These are phyloP conservation scores for Fomitopsis palustris DNA, from an alignment of 1,284 basidiomycete genomes.

Conservation along the genomic window DNA sequence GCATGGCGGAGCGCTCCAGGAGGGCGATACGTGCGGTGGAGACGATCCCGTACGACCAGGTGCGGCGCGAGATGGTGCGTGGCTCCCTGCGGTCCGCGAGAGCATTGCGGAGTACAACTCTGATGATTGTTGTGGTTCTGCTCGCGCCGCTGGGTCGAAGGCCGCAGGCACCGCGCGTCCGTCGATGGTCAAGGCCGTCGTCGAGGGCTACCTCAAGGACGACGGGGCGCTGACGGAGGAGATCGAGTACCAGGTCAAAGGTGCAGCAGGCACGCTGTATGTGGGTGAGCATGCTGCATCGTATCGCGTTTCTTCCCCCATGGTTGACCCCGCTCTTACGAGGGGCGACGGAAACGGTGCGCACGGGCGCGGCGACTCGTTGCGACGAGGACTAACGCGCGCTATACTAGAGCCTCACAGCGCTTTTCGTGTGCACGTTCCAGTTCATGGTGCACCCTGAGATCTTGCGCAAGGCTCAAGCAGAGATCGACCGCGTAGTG, in stretches of 20 bases:
- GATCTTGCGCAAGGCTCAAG: conserved; percentile 24
- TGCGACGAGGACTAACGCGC: neutral
- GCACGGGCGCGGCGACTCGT: too few relatives aligned
- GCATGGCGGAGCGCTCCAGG: conserved; percentile 15
- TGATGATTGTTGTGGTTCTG: neutral
- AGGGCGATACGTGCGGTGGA: conserved; percentile 15
- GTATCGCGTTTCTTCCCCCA: neutral
- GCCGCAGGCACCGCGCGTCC: conserved; percentile 19
- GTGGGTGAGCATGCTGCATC: conserved; percentile 12
- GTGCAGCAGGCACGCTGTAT: conserved; percentile 21
- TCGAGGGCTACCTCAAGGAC: conserved; percentile 18
- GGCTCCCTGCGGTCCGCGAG: conserved; percentile 15
- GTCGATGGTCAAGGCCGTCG: conserved; percentile 18
- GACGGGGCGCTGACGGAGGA: conserved; percentile 12
- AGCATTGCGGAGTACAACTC: neutral
- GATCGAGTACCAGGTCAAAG: conserved; percentile 24
- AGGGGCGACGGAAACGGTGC: neutral
- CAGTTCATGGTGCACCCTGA: conserved; percentile 25
- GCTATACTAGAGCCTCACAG: neutral
- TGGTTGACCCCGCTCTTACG: neutral
- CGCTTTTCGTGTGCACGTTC: conserved; percentile 20
- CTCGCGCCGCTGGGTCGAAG: conserved; percentile 4
- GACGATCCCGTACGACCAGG: conserved; percentile 22
- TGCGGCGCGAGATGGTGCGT: too few relatives aligned
- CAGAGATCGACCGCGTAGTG: conserved; percentile 24